phyloP scores from a whole-genome alignment of 73 alveolate species.

The Diophrys appendiculata region DNA sequence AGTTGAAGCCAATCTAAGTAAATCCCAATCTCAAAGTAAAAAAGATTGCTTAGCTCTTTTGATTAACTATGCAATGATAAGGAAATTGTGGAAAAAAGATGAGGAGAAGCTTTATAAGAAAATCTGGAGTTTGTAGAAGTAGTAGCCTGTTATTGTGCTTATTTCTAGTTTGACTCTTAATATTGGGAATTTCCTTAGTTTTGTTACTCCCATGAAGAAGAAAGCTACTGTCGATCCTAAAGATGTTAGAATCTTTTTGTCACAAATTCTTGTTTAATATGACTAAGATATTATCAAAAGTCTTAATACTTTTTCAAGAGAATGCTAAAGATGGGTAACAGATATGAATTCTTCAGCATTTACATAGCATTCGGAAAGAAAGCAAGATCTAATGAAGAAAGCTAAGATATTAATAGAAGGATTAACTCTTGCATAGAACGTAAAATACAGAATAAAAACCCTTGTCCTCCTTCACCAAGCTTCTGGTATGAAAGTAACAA shows the following conservation, averaged over 20 bases:
- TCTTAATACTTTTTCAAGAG: constrained; percentile 23
- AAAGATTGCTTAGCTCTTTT: constrained; percentile 68
- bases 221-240: constrained; percentile 80
- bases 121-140: constrained; percentile 78
- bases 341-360: constrained; percentile 44
- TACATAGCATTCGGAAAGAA: constrained; percentile 26
- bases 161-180: constrained; percentile 64
- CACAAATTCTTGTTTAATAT: constrained; percentile 15
- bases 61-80: constrained; percentile 72
- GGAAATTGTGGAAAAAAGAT: constrained; percentile 68
- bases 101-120: constrained; percentile 73
- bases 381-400: constrained; percentile 26
- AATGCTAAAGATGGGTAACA: constrained; percentile 56
- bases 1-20: constrained; percentile 49
- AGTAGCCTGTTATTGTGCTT: constrained; percentile 75
- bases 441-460: constrained; percentile 44
- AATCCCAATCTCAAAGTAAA: constrained; percentile 47
- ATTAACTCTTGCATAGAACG: constrained; percentile 46
- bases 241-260: constrained; percentile 50
- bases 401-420: constrained; percentile 45
- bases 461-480: constrained; percentile 53
- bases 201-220: constrained; percentile 78
- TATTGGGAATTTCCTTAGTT: constrained; percentile 71
- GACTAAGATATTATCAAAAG: constrained; percentile 8
- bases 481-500: constrained; percentile 7